Base-by-base conservation (phyloP, 129 eudicot species). In the Flaveria ramosissima region DNA sequence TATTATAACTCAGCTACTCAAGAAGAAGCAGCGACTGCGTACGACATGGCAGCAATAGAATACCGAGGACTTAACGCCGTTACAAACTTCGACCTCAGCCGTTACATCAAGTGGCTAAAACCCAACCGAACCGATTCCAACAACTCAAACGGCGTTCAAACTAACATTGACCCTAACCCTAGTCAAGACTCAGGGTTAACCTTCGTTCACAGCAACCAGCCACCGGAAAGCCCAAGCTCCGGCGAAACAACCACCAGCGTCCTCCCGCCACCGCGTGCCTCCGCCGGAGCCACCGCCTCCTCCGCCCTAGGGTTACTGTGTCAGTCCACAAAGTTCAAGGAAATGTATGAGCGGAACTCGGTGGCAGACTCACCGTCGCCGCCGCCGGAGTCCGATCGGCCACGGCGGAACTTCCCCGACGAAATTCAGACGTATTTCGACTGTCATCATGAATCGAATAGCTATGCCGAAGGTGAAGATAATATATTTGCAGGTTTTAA, bases 1-100 rank as follows among this genome's bases (percentile, higher is more conserved):
- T 73, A 24, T 24, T 70, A 42, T 26, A 4, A n/a, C 50, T 39
- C 80, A 93, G 98, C 92, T 52, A 93, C 98, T 5, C 97, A 93
- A 86, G 98, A 93, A 77, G 98, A 93, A 80, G 98, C 98, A 4
- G 98, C 98, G 36, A 82, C 88, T 1, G 98, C 98, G 16, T 93
- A 93, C 16, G 98, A 93, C 86, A 87, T 83, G 89, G 98, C 98
- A 43, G 98, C 98, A 1, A 88, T 93, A 51, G 92, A 93, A 56
- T 84, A 93, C 78, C 77, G 98, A 6, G 98, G 98, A 61, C 86
- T 82, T 59, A 90, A 93, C 75, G 98, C 98, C 57, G 91, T 93
- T 53, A 93, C 98, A 23, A 93, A 93, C 70, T 93, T 93, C 72
- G 98, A 93, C 89, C 91, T 93, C 21, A 90, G 97, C 84, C 96